Evolutionary conservation across 1,139 yeast species (phyloP).

Genomic region (Taiozyma sp.): DNA sequence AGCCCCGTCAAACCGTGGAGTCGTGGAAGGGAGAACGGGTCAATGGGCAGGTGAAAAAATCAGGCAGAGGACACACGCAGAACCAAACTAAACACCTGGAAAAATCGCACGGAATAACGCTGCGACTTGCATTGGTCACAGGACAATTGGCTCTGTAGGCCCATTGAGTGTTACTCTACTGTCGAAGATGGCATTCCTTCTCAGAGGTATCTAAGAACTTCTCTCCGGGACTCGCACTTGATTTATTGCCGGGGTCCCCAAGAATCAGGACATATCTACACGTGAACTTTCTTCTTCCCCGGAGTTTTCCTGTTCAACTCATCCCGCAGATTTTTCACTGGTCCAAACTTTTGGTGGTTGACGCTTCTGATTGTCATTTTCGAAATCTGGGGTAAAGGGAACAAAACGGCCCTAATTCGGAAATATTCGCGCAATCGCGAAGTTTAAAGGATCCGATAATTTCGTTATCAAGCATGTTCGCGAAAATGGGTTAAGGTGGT

Average conservation of each 20-base stretch:
- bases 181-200: not conserved
- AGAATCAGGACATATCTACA: not conserved
- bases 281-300: not conserved
- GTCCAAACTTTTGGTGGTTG: not conserved
- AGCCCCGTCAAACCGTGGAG: not conserved
- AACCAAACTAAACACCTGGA: not conserved
- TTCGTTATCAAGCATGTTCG: not conserved
- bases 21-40: slow-evolving; percentile 6
- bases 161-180: not conserved
- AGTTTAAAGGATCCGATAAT: slow-evolving; percentile 4
- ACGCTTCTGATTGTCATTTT: not conserved
- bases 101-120: not conserved
- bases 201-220: not conserved
- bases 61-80: not conserved
- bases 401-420: not conserved
- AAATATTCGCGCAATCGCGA: not conserved
- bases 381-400: slow-evolving; percentile 15
- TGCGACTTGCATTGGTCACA: not conserved
- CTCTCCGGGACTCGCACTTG: not conserved
- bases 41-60: slow-evolving; percentile 1
- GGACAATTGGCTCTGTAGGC: no score
- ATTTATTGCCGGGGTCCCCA: not conserved
- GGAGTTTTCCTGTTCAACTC: not conserved
- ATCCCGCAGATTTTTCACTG: not conserved
- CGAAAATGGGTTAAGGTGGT: not conserved